These are phyloP conservation scores for Tardiomyces blankii DNA, from an alignment of 1,139 yeast genomes.

Conservation along the genomic window DNA sequence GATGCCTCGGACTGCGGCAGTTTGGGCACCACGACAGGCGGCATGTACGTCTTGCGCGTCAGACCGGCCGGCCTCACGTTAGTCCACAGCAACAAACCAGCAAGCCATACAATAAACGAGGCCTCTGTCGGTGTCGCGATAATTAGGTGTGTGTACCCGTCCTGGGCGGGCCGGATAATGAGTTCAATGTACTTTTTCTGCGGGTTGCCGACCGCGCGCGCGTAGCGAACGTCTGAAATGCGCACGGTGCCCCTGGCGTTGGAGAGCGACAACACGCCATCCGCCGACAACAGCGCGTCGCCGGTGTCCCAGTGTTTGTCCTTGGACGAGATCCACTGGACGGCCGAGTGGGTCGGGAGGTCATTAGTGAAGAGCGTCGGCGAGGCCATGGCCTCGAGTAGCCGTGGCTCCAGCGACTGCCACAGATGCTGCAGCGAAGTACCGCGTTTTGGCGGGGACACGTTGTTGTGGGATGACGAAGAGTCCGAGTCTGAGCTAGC, in stretches of 20 bases:
- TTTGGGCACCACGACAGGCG: slow-evolving; percentile 4
- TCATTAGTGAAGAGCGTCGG: neutral
- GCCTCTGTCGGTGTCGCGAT: neutral
- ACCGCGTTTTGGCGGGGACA: neutral
- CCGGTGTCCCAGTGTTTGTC: neutral
- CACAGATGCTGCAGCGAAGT: neutral
- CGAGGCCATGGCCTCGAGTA: neutral
- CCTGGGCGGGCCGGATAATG: neutral
- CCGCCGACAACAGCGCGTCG: neutral
- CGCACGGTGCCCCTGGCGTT: neutral
- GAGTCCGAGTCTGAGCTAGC: neutral
- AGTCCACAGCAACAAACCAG: slow-evolving; percentile 11
- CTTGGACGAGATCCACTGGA: neutral
- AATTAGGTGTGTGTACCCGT: neutral
- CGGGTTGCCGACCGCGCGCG: neutral
- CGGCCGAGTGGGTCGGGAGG: neutral
- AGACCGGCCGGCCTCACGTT: slow-evolving; percentile 11
- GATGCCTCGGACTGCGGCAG: slow-evolving; percentile 2
- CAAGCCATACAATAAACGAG: slow-evolving; percentile 1
- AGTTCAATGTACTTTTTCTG: neutral
- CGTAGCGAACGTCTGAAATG: neutral
- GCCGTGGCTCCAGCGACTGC: neutral
- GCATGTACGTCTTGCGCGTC: slow-evolving; percentile 8
- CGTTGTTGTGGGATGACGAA: neutral
- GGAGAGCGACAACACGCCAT: neutral